A percentile compares a stretch with the other conserved stretches of the same genome.
These are phyloP conservation scores for Strobilomyces dryophilus DNA, from an alignment of 768 basidiomycete genomes.

Conservation along the genomic window DNA sequence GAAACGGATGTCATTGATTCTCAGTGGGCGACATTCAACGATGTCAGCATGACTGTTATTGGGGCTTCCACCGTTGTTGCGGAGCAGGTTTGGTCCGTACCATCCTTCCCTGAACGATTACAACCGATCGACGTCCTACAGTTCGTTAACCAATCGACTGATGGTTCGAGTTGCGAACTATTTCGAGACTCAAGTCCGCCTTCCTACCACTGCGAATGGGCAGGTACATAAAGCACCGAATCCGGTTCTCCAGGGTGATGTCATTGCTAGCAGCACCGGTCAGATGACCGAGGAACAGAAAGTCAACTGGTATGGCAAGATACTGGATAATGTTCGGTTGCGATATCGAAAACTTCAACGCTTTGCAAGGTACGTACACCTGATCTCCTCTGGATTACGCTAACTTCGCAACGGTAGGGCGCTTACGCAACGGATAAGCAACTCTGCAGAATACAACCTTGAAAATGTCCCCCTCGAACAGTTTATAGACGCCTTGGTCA, in stretches of 20 bases:
- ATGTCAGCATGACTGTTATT: slow-evolving; percentile 81
- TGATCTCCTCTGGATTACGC: not conserved
- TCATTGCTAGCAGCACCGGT: slow-evolving; percentile 34
- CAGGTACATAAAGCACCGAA: slow-evolving; percentile 25
- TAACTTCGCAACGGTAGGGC: slow-evolving; percentile 38
- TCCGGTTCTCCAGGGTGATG: slow-evolving; percentile 35
- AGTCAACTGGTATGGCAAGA: slow-evolving; percentile 86
- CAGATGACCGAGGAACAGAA: slow-evolving; percentile 80
- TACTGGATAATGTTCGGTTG: slow-evolving; percentile 87
- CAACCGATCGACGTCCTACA: slow-evolving; percentile 28
- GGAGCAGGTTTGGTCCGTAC: slow-evolving; percentile 86
- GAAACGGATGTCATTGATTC: slow-evolving; percentile 98
- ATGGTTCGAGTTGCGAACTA: slow-evolving; percentile 91
- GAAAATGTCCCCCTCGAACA: slow-evolving; percentile 68
- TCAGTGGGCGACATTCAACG: slow-evolving; percentile 93
- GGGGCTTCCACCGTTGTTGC: slow-evolving; percentile 90
- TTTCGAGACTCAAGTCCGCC: slow-evolving; percentile 90
- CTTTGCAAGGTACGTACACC: slow-evolving; percentile 64
- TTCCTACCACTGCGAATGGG: slow-evolving; percentile 48
- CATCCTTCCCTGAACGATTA: not conserved
- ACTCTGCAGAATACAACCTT: slow-evolving; percentile 86
- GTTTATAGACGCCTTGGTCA: slow-evolving; percentile 76
- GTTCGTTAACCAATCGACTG: slow-evolving; percentile 87
- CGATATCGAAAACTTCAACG: slow-evolving; percentile 93
- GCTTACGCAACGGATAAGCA: slow-evolving; percentile 83